Evolutionary conservation across 768 basidiomycete genomes (phyloP).

Genomic region (Termitomyces sp.): DNA sequence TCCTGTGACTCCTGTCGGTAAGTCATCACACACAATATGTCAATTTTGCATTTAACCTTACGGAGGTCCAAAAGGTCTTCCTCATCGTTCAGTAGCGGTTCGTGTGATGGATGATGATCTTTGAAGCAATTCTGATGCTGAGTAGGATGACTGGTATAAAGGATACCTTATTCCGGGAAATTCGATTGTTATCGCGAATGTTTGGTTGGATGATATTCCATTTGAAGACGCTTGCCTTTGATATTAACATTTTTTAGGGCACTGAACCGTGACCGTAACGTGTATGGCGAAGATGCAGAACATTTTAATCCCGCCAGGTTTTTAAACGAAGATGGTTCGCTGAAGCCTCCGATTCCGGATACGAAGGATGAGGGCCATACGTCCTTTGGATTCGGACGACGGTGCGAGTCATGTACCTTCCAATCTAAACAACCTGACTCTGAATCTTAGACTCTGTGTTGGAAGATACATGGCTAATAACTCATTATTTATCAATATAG

Average conservation of each 20-base stretch:
- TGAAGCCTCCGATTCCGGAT: not conserved
- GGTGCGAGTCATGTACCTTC: not conserved
- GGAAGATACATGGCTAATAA: not conserved
- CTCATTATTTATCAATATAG: not conserved
- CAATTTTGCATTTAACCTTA: not conserved
- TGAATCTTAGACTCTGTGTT: not conserved
- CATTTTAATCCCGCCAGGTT: not conserved
- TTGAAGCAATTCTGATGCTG: not conserved
- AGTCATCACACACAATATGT: not conserved
- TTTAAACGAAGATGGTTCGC: not conserved
- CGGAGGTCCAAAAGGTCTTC: not conserved
- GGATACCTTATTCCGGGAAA: not conserved
- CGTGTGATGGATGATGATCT: not conserved
- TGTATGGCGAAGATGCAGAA: not conserved
- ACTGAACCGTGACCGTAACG: not conserved
- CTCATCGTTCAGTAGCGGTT: not conserved
- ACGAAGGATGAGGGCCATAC: not conserved
- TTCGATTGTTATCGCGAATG: not conserved
- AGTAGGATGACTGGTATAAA: not conserved
- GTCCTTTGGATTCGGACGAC: not conserved
- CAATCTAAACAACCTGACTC: not conserved
- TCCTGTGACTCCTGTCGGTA: not conserved
- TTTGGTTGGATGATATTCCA: not conserved
- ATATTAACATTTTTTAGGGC: not conserved
- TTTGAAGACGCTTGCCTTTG: not conserved